Evolutionary conservation across 805 yeast genomes (phyloP), one percentile per base, ranked within the genome.

Genomic region (Crinitomyces ghanaensis): DNA sequence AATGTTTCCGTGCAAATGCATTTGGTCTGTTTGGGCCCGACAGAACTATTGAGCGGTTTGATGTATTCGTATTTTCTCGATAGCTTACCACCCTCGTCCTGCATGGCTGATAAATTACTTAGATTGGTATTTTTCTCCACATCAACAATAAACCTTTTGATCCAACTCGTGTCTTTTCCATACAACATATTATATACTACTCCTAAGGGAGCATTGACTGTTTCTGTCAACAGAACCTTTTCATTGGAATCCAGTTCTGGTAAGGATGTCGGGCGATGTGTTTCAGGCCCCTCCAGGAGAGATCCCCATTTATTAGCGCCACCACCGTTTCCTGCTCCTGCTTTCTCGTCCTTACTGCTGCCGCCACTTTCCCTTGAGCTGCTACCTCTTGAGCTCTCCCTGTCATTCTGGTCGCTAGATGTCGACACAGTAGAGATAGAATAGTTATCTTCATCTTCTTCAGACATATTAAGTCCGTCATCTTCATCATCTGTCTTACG

Each of bases 11-110:
- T 72, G 11, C 70, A 73, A n/a, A 59, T 39, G 51, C 93, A 82
- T 36, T 68, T 73, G 2, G 99, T 86, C 16, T 88, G 83, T 47
- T 83, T 85, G 8, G 98, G 98, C 0, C 98, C 98, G 23, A 91
- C 74, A 1, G 95, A 70, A 34, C 71, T 85, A 33, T 75, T 73
- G 36, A 91, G 63, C 1, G 78, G 83, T 54, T 82, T 82, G 31
- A 70, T 67, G 54, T 86, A 91, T 4, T 68, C 65, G 50, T 70
- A 86, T 21, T 46, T 36, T 5, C 63, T 53, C 3, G 59, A 53
- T 64, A 63, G 17, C 35, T 46, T 45, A 26, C 56, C 56, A 15
- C 36, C 33, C n/a, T 36, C 37, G 4, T 37, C 47, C 22, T 44
- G 37, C 33, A 53, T 48, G 3, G 24, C 30, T 6, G 40, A 37